Evolutionary conservation across 202 grass and related monocot genomes (phyloP), one percentile per base, ranked within the genome.

Genomic region (Schoenoplectus triqueter): DNA sequence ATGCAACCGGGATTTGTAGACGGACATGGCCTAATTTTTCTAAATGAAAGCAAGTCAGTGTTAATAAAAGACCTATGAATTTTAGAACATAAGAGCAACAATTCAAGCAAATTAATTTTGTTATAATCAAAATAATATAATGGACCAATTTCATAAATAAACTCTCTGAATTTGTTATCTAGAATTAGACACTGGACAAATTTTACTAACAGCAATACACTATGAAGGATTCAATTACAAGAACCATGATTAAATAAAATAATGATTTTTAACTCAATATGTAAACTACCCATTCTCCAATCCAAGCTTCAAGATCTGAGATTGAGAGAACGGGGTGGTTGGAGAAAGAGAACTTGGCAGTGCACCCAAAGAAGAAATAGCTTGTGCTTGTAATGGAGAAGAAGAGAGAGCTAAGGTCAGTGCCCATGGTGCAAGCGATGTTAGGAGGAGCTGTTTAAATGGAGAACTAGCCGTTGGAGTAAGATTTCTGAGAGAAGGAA

Each of bases 1-100:
- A 95, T 86, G 63, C 92, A 98, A 3, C 92, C 89, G 0, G 95
- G 95, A 40, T 98, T 98, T 52, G 78, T 89, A 11, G 95, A 93
- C 42, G 95, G 95, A 73, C 95, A 98, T n/a, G 92, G 86, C 85
- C 95, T 90, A 63, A 95, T 95, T 85, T 93, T 95, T 10, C 95
- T 95, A 82, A 79, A 82, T 1, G 11, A 39, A 79, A 44, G 3
- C 2, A 21, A 70, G 31, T 78, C 31, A 61, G 31, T 39, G 3
- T 9, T 60, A 78, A n/a, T 17, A 60, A 44, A 60, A 17, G 6
- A 45, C 13, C 11, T 10, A 5, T 2, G 45, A 73, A 19, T 73
- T 5, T 31, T 31, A 31, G 31, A 31, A 31, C 31, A 31, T 31
- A 31, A 10, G 7, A 10, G 45, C 45, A 31, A 73, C n/a, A 73